Evolutionary conservation across 805 yeast species (phyloP).

Genomic region (Zygoascus flipseniorum): DNA sequence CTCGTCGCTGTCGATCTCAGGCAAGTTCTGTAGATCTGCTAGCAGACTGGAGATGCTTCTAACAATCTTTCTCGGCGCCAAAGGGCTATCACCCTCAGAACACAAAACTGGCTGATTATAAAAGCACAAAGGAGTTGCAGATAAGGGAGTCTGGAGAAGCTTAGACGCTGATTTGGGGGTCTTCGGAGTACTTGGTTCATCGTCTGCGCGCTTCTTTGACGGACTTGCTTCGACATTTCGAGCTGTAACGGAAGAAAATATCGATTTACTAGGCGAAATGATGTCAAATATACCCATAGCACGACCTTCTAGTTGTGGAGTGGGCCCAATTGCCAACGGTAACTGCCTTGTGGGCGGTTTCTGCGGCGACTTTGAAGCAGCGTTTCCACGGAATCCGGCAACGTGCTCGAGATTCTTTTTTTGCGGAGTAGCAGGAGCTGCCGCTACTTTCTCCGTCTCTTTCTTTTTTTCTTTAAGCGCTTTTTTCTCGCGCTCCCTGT

Average conservation of each 20-base stretch:
- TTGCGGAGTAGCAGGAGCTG: background rate
- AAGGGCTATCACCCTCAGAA: background rate
- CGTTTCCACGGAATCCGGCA: background rate
- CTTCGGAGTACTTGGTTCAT: background rate
- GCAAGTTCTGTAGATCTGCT: conserved; percentile 2
- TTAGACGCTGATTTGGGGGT: background rate
- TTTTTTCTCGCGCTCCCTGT: conserved; percentile 1
- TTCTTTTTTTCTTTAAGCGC: background rate
- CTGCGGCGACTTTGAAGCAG: background rate
- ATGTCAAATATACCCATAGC: conserved; percentile 67
- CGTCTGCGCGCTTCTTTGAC: background rate
- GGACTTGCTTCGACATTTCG: background rate
- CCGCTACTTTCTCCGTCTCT: background rate
- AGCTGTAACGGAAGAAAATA: background rate
- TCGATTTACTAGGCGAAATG: background rate
- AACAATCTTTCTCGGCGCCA: conserved; percentile 19
- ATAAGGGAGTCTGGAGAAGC: conserved; percentile 3
- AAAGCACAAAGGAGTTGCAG: background rate
- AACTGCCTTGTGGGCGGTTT: conserved; percentile 4
- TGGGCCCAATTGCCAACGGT: conserved; percentile 51
- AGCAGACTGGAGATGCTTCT: conserved; percentile 10
- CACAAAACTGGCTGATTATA: background rate
- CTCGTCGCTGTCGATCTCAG: conserved; percentile 1
- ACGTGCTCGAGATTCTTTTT: background rate
- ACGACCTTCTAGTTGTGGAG: conserved; percentile 77